These are phyloP conservation scores for Trypanosoma rangeli DNA, from an alignment of 208 protist species.

Conservation along the genomic window DNA sequence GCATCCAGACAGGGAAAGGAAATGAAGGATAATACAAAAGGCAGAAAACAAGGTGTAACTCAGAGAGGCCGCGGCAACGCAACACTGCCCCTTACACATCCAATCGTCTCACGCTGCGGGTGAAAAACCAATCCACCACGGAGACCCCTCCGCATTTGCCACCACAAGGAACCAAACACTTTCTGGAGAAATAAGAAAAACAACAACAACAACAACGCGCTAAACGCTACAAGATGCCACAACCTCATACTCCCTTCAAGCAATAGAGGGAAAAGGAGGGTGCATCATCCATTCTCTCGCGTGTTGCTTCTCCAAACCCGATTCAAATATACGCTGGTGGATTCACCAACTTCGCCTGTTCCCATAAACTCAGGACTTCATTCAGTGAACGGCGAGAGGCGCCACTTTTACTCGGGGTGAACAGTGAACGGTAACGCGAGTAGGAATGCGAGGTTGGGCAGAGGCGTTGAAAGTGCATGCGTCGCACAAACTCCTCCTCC, in stretches of 20 bases:
- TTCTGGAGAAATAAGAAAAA: not conserved
- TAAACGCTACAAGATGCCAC: too few species aligned
- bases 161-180: too few species aligned
- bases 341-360: slow-evolving; percentile 18
- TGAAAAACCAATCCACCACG: too few species aligned
- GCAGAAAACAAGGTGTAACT: too few species aligned
- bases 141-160: too few species aligned
- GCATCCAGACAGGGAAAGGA: too few species aligned
- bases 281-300: not conserved
- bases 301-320: not conserved
- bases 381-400: slow-evolving; percentile 24
- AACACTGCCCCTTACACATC: too few species aligned
- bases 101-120: too few species aligned
- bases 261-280: not conserved
- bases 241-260: not conserved
- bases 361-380: slow-evolving; percentile 49
- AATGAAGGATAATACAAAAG: too few species aligned
- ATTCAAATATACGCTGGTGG: not conserved
- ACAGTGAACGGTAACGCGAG: slow-evolving; percentile 31
- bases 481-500: slow-evolving; percentile 47
- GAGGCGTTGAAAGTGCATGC: slow-evolving; percentile 39
- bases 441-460: slow-evolving; percentile 49
- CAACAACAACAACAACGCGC: not conserved
- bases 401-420: slow-evolving; percentile 1
- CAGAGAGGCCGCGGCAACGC: too few species aligned